phyloP scores from a whole-genome alignment of 1,284 basidiomycete genomes.

The Mrakiaceae sp. region DNA sequence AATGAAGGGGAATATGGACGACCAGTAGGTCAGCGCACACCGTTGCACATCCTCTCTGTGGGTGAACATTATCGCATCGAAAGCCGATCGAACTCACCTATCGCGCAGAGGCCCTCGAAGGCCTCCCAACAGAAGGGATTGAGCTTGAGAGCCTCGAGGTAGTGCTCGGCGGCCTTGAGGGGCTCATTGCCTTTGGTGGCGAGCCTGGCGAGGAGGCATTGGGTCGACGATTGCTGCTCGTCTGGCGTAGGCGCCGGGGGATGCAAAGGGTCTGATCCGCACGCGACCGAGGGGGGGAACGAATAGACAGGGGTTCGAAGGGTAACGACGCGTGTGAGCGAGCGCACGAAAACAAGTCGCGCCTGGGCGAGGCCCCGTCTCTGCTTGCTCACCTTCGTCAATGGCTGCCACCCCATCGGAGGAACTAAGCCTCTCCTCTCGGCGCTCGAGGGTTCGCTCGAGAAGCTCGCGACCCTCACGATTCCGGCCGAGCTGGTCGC shows the following conservation, averaged over 20 bases:
- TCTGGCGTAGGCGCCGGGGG: conserved; percentile 26
- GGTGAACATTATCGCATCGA: conserved; percentile 3
- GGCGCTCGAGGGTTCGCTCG: background rate
- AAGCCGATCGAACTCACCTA: conserved; percentile 46
- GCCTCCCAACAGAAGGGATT: conserved; percentile 89
- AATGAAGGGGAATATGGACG: background rate
- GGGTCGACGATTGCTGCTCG: conserved; percentile 47
- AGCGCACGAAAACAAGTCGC: conserved; percentile 5
- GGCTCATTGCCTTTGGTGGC: conserved; percentile 63
- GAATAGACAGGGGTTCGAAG: background rate
- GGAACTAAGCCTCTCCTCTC: background rate
- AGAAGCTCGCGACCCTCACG: conserved; percentile 27
- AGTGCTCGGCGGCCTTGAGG: conserved; percentile 58
- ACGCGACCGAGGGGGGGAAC: conserved; percentile 9
- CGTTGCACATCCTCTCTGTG: conserved; percentile 5
- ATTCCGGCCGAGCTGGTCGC: conserved; percentile 51
- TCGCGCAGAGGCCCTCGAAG: conserved; percentile 71
- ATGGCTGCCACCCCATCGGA: background rate
- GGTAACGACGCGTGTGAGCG: background rate
- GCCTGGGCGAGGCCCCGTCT: background rate
- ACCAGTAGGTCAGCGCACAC: background rate
- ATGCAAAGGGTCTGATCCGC: conserved; percentile 24
- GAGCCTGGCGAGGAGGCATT: conserved; percentile 52
- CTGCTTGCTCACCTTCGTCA: background rate
- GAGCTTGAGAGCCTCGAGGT: conserved; percentile 55